phyloP scores from a whole-genome alignment of 2,329 filamentous ascomycete genomes.

The Teratosphaeria pseudoeucalypti region DNA sequence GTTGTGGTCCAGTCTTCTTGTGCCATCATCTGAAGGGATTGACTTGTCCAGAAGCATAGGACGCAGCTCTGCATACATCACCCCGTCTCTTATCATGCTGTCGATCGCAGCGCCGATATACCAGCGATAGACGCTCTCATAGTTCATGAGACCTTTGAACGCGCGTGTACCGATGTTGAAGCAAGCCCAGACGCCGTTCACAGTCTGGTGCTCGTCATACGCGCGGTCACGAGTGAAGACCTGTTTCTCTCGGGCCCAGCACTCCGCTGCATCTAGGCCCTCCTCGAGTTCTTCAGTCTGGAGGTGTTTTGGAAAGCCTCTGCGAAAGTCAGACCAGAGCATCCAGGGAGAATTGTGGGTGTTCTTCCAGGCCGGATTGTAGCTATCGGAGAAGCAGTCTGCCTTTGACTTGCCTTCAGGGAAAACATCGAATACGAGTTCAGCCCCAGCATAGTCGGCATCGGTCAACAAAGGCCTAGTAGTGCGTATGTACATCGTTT shows the following conservation, averaged over 20 bases:
- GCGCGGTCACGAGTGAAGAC: constrained; percentile 13
- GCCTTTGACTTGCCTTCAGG: constrained; percentile 19
- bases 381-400: constrained; percentile 41
- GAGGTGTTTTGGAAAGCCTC: constrained; percentile 27
- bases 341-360: constrained; percentile 27
- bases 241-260: constrained; percentile 22
- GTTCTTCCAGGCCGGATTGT: constrained; percentile 28
- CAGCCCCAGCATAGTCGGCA: constrained; percentile 42
- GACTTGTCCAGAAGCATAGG: constrained; percentile 60
- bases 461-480: constrained; percentile 36
- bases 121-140: constrained; percentile 49
- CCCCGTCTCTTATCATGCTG: constrained; percentile 53
- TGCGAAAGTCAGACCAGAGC: constrained; percentile 36
- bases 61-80: constrained; percentile 62
- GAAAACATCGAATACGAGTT: constrained; percentile 52
- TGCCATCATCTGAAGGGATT: constrained; percentile 50
- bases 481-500: constrained; percentile 61
- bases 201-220: constrained; percentile 17
- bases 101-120: constrained; percentile 53
- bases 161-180: constrained; percentile 61
- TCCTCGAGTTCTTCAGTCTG: constrained; percentile 3
- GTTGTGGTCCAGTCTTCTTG: constrained; percentile 40
- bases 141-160: constrained; percentile 64
- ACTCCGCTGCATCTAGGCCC: constrained; percentile 13
- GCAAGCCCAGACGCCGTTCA: constrained; percentile 42